A percentile compares a stretch with the other conserved stretches of the same genome.
Evolutionary conservation across 106 monocot species (phyloP).

Genomic region (Apostasia shenzhenica): DNA sequence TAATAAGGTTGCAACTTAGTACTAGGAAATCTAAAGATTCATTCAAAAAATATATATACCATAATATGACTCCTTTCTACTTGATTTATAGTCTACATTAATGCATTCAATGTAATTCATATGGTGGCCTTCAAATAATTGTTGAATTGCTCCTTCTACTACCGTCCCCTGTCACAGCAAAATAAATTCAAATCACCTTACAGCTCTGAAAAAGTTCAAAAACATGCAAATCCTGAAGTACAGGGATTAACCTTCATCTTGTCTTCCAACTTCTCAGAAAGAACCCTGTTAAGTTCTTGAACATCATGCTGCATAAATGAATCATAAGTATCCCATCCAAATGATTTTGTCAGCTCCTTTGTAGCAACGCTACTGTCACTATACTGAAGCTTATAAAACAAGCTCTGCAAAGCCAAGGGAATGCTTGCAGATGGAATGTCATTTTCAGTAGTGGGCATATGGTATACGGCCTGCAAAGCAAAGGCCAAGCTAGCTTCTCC

Average conservation of each 20-base stretch:
- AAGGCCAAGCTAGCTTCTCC: neutral
- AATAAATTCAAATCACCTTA: too few species aligned
- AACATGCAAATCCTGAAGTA: too few species aligned
- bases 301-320: slow-evolving; percentile 64
- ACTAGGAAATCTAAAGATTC: neutral
- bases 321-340: slow-evolving; percentile 50
- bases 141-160: slow-evolving; percentile 58
- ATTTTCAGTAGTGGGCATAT: slow-evolving; percentile 46
- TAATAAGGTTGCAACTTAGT: too few species aligned
- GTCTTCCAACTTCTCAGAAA: slow-evolving; percentile 57
- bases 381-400: slow-evolving; percentile 68
- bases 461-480: slow-evolving; percentile 32
- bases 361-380: slow-evolving; percentile 58
- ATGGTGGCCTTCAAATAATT: slow-evolving; percentile 67
- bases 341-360: slow-evolving; percentile 40
- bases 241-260: slow-evolving; percentile 50
- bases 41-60: slow-evolving; percentile 20
- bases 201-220: too few species aligned
- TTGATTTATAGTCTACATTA: slow-evolving; percentile 63
- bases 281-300: slow-evolving; percentile 73
- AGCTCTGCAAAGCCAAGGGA: slow-evolving; percentile 35
- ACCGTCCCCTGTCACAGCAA: slow-evolving; percentile 38
- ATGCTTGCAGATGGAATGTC: slow-evolving; percentile 38
- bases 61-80: slow-evolving; percentile 62
- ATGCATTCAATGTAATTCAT: slow-evolving; percentile 79